Evolutionary conservation across 441 rosid species (phyloP), one percentile per base, ranked within the genome.

Genomic region (Gossypium davidsonii): DNA sequence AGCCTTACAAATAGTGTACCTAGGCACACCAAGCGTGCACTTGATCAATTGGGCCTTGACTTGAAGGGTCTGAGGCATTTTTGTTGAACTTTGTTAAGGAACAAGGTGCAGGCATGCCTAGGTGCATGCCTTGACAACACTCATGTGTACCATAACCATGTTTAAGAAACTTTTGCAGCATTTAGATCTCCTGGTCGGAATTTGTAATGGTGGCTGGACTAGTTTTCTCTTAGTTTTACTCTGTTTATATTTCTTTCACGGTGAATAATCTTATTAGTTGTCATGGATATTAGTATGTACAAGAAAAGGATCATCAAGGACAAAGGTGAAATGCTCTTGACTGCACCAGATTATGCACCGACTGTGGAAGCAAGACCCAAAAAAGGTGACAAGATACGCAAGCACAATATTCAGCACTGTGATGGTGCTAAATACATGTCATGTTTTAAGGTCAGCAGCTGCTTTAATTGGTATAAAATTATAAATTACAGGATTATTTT

Each of bases 371-470:
- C 77, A 73, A 87, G 74, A 76, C 64, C 74, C 49, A 77, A 71
- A 76, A 86, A 83, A 73, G 89, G 83, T 67, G 92, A 86, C 57
- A 85, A 74, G 82, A 70, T 86, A 70, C 87, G 67, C 42, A 88
- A 81, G 80, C 87, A 67, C 79, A 85, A 86, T 77, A 74, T 85
- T 78, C 79, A 84, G 74, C 88, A 75, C 46, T 81, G 78, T 66
- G 98, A 93, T 82, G 94, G 97, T 81, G 84, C 88, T 74, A 79
- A 88, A 72, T 96, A 93, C 77, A 96, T 93, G 98, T 93, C 99
- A 69, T 91, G 79, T 85, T 77, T 93, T 55, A 93, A 96, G 97
- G 98, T 91, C 55, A 21, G 89, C 25, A 71, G 44, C 67, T 74
- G 60, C 70, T 71, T 74, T 75, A 15, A 48, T 12, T 67, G 49